A percentile compares a stretch with the other conserved stretches of the same genome.
Conservation (phyloP, 768 basidiomycete genomes). For the Boletus sensibilis region DNA sequence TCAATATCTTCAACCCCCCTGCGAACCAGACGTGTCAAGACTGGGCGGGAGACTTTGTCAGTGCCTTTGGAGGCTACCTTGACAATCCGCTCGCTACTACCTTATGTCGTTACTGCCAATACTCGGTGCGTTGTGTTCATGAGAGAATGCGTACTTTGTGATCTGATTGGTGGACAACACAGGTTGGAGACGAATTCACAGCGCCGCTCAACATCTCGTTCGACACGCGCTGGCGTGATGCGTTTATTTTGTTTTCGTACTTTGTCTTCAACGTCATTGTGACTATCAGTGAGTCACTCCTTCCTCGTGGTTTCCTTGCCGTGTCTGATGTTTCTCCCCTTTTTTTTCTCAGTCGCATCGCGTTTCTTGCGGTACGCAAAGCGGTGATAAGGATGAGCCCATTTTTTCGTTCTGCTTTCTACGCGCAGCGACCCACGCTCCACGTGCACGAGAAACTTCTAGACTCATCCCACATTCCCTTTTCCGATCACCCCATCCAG, state of each 20-base stretch:
- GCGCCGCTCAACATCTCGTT: slow-evolving; percentile 65
- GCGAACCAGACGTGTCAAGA: slow-evolving; percentile 64
- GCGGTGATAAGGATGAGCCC: slow-evolving; percentile 32
- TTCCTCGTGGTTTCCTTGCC: neutral
- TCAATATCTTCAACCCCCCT: slow-evolving; percentile 70
- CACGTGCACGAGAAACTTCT: neutral
- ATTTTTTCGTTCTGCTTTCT: neutral
- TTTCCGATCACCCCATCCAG: neutral
- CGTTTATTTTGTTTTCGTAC: slow-evolving; percentile 63
- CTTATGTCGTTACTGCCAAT: slow-evolving; percentile 75
- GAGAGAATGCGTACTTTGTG: neutral
- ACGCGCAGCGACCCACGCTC: neutral
- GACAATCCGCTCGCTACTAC: slow-evolving; percentile 59
- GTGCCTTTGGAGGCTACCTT: slow-evolving; percentile 67
- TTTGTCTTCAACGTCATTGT: slow-evolving; percentile 69
- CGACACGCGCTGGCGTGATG: slow-evolving; percentile 64
- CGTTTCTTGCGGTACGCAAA: slow-evolving; percentile 71
- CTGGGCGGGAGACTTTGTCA: slow-evolving; percentile 72
- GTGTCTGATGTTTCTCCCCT: neutral
- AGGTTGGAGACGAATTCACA: slow-evolving; percentile 70
- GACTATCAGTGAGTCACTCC: slow-evolving; percentile 44
- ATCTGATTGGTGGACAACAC: neutral
- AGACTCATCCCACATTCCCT: neutral
- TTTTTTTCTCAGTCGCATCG: slow-evolving; percentile 51
- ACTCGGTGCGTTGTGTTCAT: slow-evolving; percentile 31